Evolutionary conservation across 495 filamentous ascomycete genomes (phyloP).

Genomic region (Annulohypoxylon stygium): DNA sequence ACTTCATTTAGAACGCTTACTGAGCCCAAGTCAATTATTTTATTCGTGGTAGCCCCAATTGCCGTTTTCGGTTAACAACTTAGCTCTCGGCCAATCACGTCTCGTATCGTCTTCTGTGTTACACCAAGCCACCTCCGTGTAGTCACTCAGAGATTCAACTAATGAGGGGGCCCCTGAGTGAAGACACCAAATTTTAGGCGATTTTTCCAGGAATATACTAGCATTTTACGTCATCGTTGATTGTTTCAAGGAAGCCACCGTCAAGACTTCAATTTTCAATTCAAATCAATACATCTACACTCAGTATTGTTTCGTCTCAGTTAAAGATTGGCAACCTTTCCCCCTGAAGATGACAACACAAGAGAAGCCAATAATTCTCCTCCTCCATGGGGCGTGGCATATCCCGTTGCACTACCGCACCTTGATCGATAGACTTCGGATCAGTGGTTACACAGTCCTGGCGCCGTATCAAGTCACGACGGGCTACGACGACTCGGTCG

Average conservation of each 20-base stretch:
- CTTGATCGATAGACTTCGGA: constrained; percentile 52
- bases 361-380: constrained; percentile 54
- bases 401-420: constrained; percentile 54
- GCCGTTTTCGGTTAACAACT: constrained; percentile 2
- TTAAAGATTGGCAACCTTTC: background rate
- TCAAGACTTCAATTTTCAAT: background rate
- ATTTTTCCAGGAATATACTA: background rate
- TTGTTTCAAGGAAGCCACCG: background rate
- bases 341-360: constrained; percentile 18
- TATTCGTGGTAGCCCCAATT: background rate
- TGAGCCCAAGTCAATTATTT: background rate
- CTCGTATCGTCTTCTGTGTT: background rate
- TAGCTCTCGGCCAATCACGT: background rate
- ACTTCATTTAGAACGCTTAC: background rate
- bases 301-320: background rate
- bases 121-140: background rate
- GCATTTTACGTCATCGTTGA: background rate
- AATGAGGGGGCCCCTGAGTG: background rate
- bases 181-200: background rate
- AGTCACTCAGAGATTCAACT: too few species aligned
- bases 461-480: constrained; percentile 55
- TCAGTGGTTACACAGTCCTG: constrained; percentile 52
- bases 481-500: constrained; percentile 45
- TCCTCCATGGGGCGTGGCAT: constrained; percentile 62
- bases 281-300: background rate